Percentiles rank a stretch among this genome's conserved stretches.
These are phyloP conservation scores for Neopestalotiopsis rosae DNA, from an alignment of 2,329 filamentous ascomycete species.

Conservation along the genomic window DNA sequence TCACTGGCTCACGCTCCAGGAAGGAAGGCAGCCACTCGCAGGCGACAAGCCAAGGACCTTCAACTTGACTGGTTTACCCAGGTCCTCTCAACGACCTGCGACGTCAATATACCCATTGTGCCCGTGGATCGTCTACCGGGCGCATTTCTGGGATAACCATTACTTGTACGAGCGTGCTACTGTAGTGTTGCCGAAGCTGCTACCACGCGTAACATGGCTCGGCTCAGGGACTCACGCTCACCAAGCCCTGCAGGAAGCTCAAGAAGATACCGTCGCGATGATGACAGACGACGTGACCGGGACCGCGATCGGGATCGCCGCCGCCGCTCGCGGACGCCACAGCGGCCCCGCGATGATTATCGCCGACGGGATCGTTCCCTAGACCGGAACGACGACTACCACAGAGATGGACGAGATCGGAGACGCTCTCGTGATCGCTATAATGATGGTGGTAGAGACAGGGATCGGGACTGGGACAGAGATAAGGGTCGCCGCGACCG, in stretches of 20 bases:
- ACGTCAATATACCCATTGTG: neutral
- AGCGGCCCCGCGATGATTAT: slow-evolving; percentile 56
- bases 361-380: slow-evolving; percentile 73
- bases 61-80: neutral
- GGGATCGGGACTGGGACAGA: slow-evolving; percentile 57
- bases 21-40: neutral
- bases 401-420: slow-evolving; percentile 60
- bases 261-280: slow-evolving; percentile 69
- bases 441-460: slow-evolving; percentile 44
- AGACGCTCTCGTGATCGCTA: slow-evolving; percentile 67
- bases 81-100: neutral
- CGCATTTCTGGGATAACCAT: slow-evolving; percentile 32
- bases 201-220: slow-evolving; percentile 57
- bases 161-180: slow-evolving; percentile 34
- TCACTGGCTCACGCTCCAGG: slow-evolving; percentile 14
- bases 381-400: slow-evolving; percentile 70
- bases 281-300: slow-evolving; percentile 57
- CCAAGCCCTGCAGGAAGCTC: slow-evolving; percentile 91
- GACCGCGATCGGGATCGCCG: slow-evolving; percentile 54
- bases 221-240: slow-evolving; percentile 77
- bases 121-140: slow-evolving; percentile 31
- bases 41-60: neutral
- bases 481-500: slow-evolving; percentile 65
- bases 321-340: slow-evolving; percentile 63
- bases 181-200: slow-evolving; percentile 40